A percentile compares a stretch with the other conserved stretches of the same genome.
Conservation (phyloP, 1,284 basidiomycete species). For the Irpex sp. region DNA sequence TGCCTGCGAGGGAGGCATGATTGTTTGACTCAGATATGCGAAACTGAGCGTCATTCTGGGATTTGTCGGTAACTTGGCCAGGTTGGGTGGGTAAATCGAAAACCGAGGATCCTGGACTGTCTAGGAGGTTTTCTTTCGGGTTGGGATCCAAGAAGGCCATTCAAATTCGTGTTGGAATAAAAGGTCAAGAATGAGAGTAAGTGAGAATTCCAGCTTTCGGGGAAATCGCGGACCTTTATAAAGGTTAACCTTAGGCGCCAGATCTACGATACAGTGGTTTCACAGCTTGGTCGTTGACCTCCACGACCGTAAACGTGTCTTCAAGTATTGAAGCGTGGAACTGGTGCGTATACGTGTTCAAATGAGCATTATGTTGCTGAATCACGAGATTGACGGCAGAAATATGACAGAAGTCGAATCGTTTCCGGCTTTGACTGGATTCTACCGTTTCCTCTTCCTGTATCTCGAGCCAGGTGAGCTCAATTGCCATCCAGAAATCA, state of each 20-base stretch:
- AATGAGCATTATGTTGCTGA: not conserved
- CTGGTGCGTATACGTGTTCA: not conserved
- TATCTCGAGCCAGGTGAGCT: slow-evolving; percentile 67
- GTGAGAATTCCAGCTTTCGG: not conserved
- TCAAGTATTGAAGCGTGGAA: not conserved
- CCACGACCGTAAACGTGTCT: not conserved
- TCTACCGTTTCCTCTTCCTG: slow-evolving; percentile 65
- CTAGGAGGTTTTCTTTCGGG: not conserved
- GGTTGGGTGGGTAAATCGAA: slow-evolving; percentile 58
- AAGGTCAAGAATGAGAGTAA: not conserved
- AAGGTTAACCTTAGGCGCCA: not conserved
- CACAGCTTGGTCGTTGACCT: not conserved
- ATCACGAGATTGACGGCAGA: not conserved
- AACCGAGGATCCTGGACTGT: slow-evolving; percentile 59
- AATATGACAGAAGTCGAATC: slow-evolving; percentile 1
- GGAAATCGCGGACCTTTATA: not conserved
- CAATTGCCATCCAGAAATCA: not conserved
- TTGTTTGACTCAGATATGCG: not conserved
- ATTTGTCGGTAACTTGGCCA: not conserved
- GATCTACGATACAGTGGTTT: not conserved
- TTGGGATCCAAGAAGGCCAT: not conserved
- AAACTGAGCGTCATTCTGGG: not conserved
- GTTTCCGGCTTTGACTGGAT: slow-evolving; percentile 63
- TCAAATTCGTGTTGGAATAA: not conserved
- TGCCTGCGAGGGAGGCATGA: not conserved